Conservation (phyloP, 2,329 filamentous ascomycete species). For the Colletotrichum karsti region DNA sequence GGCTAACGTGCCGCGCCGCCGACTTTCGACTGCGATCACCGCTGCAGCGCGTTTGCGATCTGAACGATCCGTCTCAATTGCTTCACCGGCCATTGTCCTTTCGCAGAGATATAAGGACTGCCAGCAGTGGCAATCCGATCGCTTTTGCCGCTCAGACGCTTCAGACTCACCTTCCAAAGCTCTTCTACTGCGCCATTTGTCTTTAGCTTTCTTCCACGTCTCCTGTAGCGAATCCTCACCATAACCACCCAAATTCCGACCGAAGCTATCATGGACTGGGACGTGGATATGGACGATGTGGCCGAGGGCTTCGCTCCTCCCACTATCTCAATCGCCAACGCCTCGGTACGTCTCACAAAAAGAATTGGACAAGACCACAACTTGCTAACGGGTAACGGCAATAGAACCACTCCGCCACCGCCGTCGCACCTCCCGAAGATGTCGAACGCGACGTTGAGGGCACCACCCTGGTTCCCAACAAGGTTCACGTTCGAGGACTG, state of each 20-base stretch:
- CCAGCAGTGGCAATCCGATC: too few species aligned
- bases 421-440: neutral
- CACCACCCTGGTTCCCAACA: slow-evolving; percentile 48
- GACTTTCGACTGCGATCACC: too few species aligned
- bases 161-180: too few species aligned
- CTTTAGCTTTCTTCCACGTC: too few species aligned
- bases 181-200: too few species aligned
- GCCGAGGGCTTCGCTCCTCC: slow-evolving; percentile 41
- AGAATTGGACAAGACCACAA: neutral
- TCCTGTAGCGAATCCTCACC: too few species aligned
- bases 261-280: slow-evolving; percentile 66
- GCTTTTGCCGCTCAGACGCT: too few species aligned
- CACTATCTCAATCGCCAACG: neutral
- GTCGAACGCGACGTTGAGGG: slow-evolving; percentile 1
- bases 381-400: neutral
- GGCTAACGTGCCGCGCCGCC: too few species aligned
- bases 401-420: neutral
- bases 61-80: too few species aligned
- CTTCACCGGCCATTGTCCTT: too few species aligned
- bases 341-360: slow-evolving; percentile 1
- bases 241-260: neutral
- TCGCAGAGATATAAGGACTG: too few species aligned
- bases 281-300: slow-evolving; percentile 77
- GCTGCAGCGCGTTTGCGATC: too few species aligned
- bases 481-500: slow-evolving; percentile 86